Evolutionary conservation across 345 rosid genomes (phyloP).

Genomic region (Syzygium aromaticum): DNA sequence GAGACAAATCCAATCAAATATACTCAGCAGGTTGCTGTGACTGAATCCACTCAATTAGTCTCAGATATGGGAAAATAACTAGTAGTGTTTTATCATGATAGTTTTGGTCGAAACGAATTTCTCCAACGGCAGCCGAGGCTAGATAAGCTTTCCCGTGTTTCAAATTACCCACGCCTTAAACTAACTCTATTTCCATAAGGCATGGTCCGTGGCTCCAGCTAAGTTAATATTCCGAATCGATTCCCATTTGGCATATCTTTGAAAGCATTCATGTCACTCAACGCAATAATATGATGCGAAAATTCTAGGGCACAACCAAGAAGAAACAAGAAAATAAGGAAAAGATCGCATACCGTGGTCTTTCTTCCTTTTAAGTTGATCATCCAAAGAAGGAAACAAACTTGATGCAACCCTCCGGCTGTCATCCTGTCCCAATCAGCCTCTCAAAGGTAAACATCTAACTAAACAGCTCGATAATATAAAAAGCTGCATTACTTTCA

Average conservation of each 20-base stretch:
- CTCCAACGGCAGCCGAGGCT: background rate
- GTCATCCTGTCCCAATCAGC: constrained; percentile 59
- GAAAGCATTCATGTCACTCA: background rate
- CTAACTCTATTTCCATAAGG: background rate
- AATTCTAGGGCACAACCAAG: background rate
- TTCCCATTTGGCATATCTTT: background rate
- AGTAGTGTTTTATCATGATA: background rate
- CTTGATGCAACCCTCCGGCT: constrained; percentile 66
- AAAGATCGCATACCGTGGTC: constrained; percentile 55
- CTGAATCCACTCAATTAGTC: background rate
- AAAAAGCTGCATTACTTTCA: background rate
- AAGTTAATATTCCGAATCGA: background rate
- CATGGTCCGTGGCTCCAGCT: background rate
- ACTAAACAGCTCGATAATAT: background rate
- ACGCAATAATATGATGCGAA: background rate
- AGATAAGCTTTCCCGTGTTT: background rate
- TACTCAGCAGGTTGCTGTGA: background rate
- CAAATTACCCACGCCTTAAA: background rate
- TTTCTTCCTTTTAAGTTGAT: constrained; percentile 54
- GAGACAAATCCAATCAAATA: background rate
- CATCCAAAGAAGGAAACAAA: constrained; percentile 65
- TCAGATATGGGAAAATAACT: background rate
- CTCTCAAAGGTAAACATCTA: background rate
- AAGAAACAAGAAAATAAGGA: background rate
- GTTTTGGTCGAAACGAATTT: background rate